Base-by-base conservation (phyloP, 2,329 filamentous ascomycete species). In the Thermothelomyces thermophilus region DNA sequence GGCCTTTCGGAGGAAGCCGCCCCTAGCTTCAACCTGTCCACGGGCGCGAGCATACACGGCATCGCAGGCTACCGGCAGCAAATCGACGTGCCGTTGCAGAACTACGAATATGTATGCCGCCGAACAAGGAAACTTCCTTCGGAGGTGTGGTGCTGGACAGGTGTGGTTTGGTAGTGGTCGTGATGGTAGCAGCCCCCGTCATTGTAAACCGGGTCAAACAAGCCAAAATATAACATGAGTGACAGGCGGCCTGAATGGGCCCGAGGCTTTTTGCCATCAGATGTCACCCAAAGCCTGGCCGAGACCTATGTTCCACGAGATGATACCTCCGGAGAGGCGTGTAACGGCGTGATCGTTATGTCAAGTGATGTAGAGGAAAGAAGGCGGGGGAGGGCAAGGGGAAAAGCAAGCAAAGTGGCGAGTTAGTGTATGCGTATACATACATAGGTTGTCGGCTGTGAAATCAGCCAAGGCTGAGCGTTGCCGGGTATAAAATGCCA, bases 61-160 rank as follows among this genome's bases (percentile, higher is more conserved):
- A 35, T 20, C 10, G 28, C 46, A 46, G 54, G 44, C 45, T 53
- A 52, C 47, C 50, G 40, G 42, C 51, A 54, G 56, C 34, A 53
- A 52, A 48, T 44, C 41, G 53, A 24, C 45, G 47, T 47, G 30
- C 41, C 36, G 46, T 47, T 48, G 48, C 48, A 46, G 44, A 41
- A 17, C 47, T 45, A 53, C 53, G 49, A 56, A 54, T 50, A 56
- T 54, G 54, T 54, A 53, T 16, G 53, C 34, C 52, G 44, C 50
- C 56, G 39, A 56, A 51, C 39, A 40, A 46, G 53, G 51, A 58
- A 56, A 52, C 42, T 35, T 35, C 51, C 35, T 17, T 46, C 44
- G 39, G n/a, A n/a, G 50, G 39, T 52, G 41, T 33, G 35, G 39
- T 52, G 41, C 37, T 39, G 22, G n/a, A n/a, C 14, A 19, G 37